These are phyloP conservation scores for Heliosperma pusillum DNA, from an alignment of 148 eudicot genomes.

Conservation along the genomic window DNA sequence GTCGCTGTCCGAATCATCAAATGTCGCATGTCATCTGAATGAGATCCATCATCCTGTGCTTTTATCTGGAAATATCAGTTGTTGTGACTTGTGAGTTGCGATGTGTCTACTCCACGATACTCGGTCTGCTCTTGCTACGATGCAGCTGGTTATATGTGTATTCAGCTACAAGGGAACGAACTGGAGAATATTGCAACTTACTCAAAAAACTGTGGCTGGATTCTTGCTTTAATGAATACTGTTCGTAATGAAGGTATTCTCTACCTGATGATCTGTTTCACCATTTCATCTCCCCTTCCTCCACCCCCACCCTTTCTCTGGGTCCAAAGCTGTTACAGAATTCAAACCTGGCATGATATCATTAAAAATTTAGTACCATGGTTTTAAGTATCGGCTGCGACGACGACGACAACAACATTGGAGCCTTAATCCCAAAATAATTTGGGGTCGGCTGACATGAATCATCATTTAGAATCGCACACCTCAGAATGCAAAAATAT, in stretches of 20 bases:
- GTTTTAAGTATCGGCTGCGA: too few relatives aligned
- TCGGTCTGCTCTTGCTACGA: background rate
- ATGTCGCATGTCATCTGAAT: background rate
- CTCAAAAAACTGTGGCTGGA: background rate
- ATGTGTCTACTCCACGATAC: background rate
- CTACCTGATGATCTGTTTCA: background rate
- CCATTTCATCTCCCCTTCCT: background rate
- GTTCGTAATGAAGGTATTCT: conserved; percentile 12
- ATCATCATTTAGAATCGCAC: too few relatives aligned
- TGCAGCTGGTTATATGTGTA: background rate
- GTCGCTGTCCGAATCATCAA: background rate
- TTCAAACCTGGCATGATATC: background rate
- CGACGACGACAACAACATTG: too few relatives aligned
- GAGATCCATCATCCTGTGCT: background rate
- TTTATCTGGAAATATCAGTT: background rate
- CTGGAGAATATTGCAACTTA: background rate
- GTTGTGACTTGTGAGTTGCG: background rate
- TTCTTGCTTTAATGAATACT: conserved; percentile 5
- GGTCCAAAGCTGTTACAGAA: background rate
- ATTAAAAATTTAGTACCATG: background rate
- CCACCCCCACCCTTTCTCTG: background rate
- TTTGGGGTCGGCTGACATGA: too few relatives aligned
- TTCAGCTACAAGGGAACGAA: background rate
- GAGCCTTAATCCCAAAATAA: too few relatives aligned
- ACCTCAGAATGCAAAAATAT: too few relatives aligned